Base-by-base conservation (phyloP, 371 early-diverging fungal species). In the Nematocida minor region DNA sequence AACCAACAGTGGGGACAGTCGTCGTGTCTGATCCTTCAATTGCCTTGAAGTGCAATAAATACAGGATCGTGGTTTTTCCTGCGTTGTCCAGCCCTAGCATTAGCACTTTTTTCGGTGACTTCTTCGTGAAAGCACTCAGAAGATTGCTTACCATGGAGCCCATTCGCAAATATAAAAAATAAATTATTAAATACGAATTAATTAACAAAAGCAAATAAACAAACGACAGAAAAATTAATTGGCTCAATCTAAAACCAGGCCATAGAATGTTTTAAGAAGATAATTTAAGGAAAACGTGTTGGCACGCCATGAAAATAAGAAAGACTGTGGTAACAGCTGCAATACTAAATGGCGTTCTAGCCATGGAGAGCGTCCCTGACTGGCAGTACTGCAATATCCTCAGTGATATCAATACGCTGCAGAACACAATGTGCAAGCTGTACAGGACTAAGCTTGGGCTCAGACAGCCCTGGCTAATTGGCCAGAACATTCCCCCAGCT, bases 1-100 rank as follows among this genome's bases (percentile, higher is more conserved):
- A 86, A 31, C 87, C 87, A 27, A 86, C 83, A 0, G 97, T 97
- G 44, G 99, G 99, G 82, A 96, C 94, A 64, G 99, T 96, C 47
- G 94, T 93, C 29, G 68, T 44, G 22, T 66, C 49, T 1, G 77
- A 20, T n/a, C 54, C 74, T 66, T 95, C 94, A 74, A 92, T 91
- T 87, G 94, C 93, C 67, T 94, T 95, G 67, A 93, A 88, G 89
- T 97, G 92, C 77, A 91, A 86, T 83, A 89, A 87, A 87, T 90
- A 89, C 18, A 86, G 71, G 55, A 90, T 88, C 41, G 89, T 89
- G 27, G 90, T 89, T 81, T 90, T 91, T 53, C 91, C 90, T 46
- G 89, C 89, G 47, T 87, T 88, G 83, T 91, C 91, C 41, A 91
- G 81, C 69, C 91, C 90, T 42, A 89, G 86, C 88, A 89, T 89